phyloP scores from a whole-genome alignment of 2,329 filamentous ascomycete species.

The Epichloe typhina region DNA sequence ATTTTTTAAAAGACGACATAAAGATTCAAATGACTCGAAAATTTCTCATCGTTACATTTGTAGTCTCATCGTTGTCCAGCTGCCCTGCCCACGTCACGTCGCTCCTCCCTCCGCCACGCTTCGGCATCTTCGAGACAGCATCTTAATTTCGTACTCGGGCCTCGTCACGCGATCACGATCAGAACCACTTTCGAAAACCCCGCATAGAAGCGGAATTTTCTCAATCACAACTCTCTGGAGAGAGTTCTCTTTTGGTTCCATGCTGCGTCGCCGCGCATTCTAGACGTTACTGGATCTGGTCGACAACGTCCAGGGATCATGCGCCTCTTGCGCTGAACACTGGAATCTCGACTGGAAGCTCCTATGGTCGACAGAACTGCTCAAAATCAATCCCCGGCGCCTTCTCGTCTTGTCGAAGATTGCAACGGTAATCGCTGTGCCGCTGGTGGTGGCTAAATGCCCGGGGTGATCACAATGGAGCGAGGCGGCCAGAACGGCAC shows the following conservation, averaged over 20 bases:
- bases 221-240: background rate
- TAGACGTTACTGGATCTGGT: background rate
- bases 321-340: slow-evolving; percentile 4
- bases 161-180: background rate
- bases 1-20: background rate
- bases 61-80: background rate
- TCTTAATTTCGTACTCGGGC: background rate
- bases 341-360: background rate
- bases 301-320: slow-evolving; percentile 2
- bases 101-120: slow-evolving; percentile 1
- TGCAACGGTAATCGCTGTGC: background rate
- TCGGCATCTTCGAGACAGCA: background rate
- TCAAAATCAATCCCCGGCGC: background rate
- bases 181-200: background rate
- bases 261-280: background rate
- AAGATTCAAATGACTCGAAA: background rate
- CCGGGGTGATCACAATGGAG: slow-evolving; percentile 42
- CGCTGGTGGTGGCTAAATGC: slow-evolving; percentile 26
- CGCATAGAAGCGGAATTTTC: background rate
- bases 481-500: slow-evolving; percentile 38
- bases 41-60: background rate
- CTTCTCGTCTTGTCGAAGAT: background rate
- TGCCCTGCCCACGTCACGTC: background rate
- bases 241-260: background rate
- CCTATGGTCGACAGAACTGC: background rate